These are phyloP conservation scores for Echinosophora koreensis DNA, from an alignment of 306 rosid species.

Conservation along the genomic window DNA sequence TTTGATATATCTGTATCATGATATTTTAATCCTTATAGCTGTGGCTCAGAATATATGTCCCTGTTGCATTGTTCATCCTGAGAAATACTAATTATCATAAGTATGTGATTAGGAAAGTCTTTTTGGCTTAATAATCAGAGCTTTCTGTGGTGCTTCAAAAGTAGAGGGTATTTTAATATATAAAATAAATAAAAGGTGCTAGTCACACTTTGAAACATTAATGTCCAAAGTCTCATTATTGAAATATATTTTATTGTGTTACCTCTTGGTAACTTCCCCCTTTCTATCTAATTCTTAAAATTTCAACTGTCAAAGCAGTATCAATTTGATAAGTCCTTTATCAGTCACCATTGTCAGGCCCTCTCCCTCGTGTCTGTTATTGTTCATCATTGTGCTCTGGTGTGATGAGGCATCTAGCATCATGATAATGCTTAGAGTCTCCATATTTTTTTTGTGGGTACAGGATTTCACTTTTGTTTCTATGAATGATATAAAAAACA, in stretches of 20 bases:
- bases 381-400: too few species aligned
- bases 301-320: neutral
- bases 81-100: constrained; percentile 28
- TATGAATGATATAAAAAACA: neutral
- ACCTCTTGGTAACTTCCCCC: neutral
- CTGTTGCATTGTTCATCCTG: constrained; percentile 16
- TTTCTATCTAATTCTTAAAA: neutral
- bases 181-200: neutral
- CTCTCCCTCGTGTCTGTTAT: neutral
- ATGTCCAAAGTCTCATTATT: neutral
- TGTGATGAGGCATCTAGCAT: neutral
- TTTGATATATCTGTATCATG: constrained; percentile 36
- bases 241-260: neutral
- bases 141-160: neutral
- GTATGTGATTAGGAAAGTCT: neutral
- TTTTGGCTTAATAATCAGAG: neutral
- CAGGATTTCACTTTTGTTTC: neutral
- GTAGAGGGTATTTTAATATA: constrained; percentile 3
- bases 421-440: neutral
- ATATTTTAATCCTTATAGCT: neutral
- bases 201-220: neutral
- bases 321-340: neutral
- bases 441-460: too few species aligned
- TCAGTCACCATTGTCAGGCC: neutral
- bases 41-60: constrained; percentile 21